phyloP scores from a whole-genome alignment of 2,329 filamentous ascomycete species.

The Phoma sp. region DNA sequence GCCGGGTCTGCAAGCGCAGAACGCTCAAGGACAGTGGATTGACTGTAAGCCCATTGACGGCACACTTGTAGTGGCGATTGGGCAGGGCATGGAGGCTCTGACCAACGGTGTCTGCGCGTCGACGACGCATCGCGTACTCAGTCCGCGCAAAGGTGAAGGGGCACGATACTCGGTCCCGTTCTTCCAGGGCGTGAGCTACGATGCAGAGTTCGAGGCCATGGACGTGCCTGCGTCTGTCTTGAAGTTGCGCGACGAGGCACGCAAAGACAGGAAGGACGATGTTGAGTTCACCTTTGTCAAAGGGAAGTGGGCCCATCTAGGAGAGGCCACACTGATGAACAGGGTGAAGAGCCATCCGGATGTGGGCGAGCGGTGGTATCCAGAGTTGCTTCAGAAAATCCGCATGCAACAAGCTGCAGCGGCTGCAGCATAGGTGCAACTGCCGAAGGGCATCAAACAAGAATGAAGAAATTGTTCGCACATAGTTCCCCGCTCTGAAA shows the following conservation, averaged over 20 bases:
- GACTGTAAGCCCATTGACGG: constrained; percentile 77
- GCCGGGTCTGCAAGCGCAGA: constrained; percentile 81
- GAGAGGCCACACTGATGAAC: constrained; percentile 85
- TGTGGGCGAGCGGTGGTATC: constrained; percentile 77
- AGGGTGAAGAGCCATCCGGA: constrained; percentile 86
- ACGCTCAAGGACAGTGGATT: constrained; percentile 78
- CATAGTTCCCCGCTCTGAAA: neutral
- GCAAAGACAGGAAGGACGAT: constrained; percentile 67
- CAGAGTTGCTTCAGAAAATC: constrained; percentile 52
- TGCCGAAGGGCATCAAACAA: constrained; percentile 8
- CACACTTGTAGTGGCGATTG: constrained; percentile 86
- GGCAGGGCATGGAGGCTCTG: constrained; percentile 84
- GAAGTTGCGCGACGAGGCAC: constrained; percentile 66
- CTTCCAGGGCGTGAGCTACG: constrained; percentile 84
- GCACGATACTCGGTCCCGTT: constrained; percentile 83
- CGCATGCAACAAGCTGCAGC: constrained; percentile 48
- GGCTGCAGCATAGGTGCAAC: constrained; percentile 7
- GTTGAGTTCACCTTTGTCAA: constrained; percentile 85
- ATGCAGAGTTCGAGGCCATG: constrained; percentile 80
- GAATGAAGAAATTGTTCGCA: constrained; percentile 1
- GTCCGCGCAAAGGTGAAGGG: constrained; percentile 71
- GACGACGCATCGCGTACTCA: constrained; percentile 85
- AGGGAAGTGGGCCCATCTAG: constrained; percentile 70
- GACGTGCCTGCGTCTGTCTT: constrained; percentile 69
- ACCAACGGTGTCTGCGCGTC: constrained; percentile 81